Conservation (phyloP, 2,329 filamentous ascomycete species). For the Gaeumannomyces tritici region DNA sequence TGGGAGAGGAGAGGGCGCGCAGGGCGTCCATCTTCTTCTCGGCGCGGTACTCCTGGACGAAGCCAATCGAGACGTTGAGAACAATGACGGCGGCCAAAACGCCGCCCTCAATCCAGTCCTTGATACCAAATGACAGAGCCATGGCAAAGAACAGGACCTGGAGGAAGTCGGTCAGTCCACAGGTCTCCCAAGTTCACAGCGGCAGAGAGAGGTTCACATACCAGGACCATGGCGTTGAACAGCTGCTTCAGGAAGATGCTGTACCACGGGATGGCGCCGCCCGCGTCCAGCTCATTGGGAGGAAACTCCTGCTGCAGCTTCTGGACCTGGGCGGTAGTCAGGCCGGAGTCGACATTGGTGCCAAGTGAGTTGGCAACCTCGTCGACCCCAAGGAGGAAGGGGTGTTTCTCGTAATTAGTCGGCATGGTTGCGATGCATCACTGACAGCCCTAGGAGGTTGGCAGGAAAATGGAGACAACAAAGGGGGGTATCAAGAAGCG, state of each 20-base stretch:
- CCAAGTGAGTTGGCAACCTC: conserved; percentile 53
- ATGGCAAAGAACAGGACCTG: conserved; percentile 72
- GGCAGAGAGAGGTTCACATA: conserved; percentile 24
- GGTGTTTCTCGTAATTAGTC: conserved; percentile 41
- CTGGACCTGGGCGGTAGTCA: conserved; percentile 50
- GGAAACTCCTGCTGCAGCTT: conserved; percentile 51
- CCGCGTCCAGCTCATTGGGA: conserved; percentile 61
- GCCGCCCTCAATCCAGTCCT: conserved; percentile 28
- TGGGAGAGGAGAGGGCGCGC: conserved; percentile 51
- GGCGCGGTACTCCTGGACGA: conserved; percentile 54
- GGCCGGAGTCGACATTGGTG: conserved; percentile 57
- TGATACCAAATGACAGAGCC: conserved; percentile 58
- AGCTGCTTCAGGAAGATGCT: conserved; percentile 66
- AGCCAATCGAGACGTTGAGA: conserved; percentile 61
- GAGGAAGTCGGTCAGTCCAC: conserved; percentile 8
- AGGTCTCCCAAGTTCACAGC: neutral
- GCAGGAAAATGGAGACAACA: neutral
- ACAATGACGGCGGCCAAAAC: conserved; percentile 27
- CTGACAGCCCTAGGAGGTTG: neutral
- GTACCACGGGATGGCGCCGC: conserved; percentile 56
- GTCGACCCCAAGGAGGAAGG: conserved; percentile 50
- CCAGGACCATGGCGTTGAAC: conserved; percentile 69
- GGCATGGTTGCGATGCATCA: conserved; percentile 22
- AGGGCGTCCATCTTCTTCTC: conserved; percentile 60
- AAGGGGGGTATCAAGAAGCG: no score